phyloP scores from a whole-genome alignment of 306 rosid species.

The Fagus crenata region DNA sequence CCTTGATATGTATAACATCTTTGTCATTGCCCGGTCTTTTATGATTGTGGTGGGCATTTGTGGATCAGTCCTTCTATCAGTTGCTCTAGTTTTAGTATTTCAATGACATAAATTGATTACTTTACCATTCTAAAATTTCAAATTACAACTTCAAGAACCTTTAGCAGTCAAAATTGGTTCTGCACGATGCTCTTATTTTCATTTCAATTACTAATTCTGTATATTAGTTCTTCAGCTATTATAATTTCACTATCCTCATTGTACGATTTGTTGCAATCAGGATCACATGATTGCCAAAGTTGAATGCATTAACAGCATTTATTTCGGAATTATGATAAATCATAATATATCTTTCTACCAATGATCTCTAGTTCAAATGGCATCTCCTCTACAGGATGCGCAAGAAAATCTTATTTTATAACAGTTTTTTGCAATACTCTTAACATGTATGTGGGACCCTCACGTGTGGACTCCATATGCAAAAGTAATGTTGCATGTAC shows the following conservation, averaged over 20 bases:
- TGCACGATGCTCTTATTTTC: not conserved
- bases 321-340: not conserved
- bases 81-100: not conserved
- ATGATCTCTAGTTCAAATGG: too few species aligned
- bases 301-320: conserved; percentile 5
- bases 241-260: not conserved
- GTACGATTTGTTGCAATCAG: not conserved
- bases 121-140: not conserved
- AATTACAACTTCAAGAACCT: not conserved
- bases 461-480: too few species aligned
- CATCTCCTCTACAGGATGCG: too few species aligned
- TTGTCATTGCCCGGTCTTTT: not conserved
- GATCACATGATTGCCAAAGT: not conserved
- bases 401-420: too few species aligned
- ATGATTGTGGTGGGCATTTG: not conserved
- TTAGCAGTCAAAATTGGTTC: not conserved
- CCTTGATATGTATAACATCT: not conserved
- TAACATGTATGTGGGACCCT: too few species aligned
- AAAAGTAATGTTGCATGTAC: too few species aligned
- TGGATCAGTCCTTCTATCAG: not conserved
- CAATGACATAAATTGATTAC: not conserved
- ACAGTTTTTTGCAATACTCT: too few species aligned
- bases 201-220: not conserved
- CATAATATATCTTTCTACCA: not conserved
- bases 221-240: not conserved